Evolutionary conservation across 345 rosid species (phyloP).

Genomic region (Eucalyptus cloeziana): DNA sequence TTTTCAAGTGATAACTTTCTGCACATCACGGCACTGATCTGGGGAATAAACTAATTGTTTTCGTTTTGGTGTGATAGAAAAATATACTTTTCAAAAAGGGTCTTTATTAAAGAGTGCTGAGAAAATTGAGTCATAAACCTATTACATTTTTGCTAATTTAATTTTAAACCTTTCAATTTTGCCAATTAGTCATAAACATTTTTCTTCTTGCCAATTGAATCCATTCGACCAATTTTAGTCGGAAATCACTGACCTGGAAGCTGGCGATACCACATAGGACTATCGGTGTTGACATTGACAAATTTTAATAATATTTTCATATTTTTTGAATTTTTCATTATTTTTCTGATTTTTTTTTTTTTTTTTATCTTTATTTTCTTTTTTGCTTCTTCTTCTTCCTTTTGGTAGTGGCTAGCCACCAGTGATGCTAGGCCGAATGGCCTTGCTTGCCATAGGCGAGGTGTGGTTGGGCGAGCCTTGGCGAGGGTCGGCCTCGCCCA

Average conservation of each 20-base stretch:
- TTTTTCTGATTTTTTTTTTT: too few relatives aligned
- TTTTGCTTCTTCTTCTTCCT: too few relatives aligned
- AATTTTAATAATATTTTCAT: too few relatives aligned
- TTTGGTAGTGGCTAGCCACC: accelerated
- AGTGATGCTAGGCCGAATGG: accelerated
- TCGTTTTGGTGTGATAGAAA: neutral
- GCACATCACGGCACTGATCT: neutral
- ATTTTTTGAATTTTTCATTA: too few relatives aligned
- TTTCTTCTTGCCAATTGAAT: too few relatives aligned
- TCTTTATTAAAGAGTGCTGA: neutral
- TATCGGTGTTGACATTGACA: accelerated
- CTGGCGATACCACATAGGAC: accelerated
- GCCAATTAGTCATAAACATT: too few relatives aligned
- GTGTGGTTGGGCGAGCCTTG: accelerated
- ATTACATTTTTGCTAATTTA: too few relatives aligned
- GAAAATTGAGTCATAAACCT: accelerated
- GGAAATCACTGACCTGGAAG: accelerated
- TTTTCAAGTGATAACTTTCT: neutral
- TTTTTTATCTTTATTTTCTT: too few relatives aligned
- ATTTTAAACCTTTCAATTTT: too few relatives aligned
- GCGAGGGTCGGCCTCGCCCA: too few relatives aligned
- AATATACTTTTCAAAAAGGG: neutral
- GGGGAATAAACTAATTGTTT: neutral
- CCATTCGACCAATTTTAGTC: too few relatives aligned
- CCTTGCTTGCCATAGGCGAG: accelerated